Base-by-base conservation (phyloP, 805 yeast genomes). In the Metschnikowia lochheadii region DNA sequence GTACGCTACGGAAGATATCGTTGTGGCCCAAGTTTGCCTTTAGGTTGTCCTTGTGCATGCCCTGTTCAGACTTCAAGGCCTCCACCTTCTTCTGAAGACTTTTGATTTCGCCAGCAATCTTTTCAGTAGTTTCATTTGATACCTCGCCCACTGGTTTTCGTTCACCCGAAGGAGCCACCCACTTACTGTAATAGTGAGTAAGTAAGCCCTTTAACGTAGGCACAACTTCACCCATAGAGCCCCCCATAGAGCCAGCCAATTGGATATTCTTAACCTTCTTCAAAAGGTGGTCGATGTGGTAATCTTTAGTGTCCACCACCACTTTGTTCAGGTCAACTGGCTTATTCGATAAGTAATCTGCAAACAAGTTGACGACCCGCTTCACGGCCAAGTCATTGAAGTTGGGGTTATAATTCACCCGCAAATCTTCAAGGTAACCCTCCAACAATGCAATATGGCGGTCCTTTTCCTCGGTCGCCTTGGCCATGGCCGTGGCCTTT, bases 361-460 rank as follows among this genome's bases (percentile, higher is more conserved):
- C 80, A 61, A 66, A 85, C 0, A 71, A 69, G 17, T 78, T 70
- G 15, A 89, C 83, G 1, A 91, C 83, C 18, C 73, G 78, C 64
- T 89, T 89, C 17, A 91, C 97, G 0, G 91, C 95, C 6, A 82
- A 81, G 67, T 91, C 97, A 63, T 91, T 89, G 69, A 89, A 81
- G 60, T 89, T 86, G 44, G 87, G 88, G 59, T 89, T 88, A 66
- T 87, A 90, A n/a, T 79, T 78, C 2, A 72, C 61, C 7, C 74
- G 64, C 67, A 91, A 70, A 5, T 67, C 66, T 2, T 67, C 64
- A 45, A 89, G 62, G 15, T 86, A 73, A 2, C 49, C 43, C 53
- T 81, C 84, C 50, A 85, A 63, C 3, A 32, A 5, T 2, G 31
- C 36, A 15, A 42, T 32, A 14, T 14, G 45, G n/a, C 37, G 38